These are phyloP conservation scores for Metschnikowia lochheadii DNA, from an alignment of 805 yeast species.

Conservation along the genomic window DNA sequence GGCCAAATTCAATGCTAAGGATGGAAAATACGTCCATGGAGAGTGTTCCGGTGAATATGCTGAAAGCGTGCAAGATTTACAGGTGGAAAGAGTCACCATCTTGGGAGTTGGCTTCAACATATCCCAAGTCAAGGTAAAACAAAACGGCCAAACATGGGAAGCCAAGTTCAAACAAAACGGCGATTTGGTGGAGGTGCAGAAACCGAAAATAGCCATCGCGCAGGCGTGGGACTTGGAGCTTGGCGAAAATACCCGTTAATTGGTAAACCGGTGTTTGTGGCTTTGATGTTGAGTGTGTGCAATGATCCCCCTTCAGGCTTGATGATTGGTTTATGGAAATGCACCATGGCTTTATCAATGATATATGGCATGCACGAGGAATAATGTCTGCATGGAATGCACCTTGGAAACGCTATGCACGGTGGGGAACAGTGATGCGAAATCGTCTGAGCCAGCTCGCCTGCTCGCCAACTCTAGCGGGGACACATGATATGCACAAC, in stretches of 20 bases:
- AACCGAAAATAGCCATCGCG: constrained; percentile 8
- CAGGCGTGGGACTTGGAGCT: constrained; percentile 9
- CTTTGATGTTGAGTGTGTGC: too few species aligned
- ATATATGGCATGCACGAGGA: background rate
- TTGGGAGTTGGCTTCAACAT: constrained; percentile 30
- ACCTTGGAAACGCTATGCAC: background rate
- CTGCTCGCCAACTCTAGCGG: background rate
- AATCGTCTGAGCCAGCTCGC: too few species aligned
- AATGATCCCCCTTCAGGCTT: too few species aligned
- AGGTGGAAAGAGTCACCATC: constrained; percentile 53
- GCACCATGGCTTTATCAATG: too few species aligned
- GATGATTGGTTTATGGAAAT: too few species aligned
- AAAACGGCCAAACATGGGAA: constrained; percentile 36
- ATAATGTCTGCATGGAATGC: background rate
- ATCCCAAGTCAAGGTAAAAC: constrained; percentile 28
- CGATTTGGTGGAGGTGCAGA: constrained; percentile 6
- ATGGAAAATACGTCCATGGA: constrained; percentile 6
- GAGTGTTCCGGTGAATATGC: constrained; percentile 8
- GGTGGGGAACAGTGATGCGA: background rate
- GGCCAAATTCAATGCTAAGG: constrained; percentile 31
- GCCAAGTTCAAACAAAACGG: constrained; percentile 17
- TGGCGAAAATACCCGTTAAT: background rate
- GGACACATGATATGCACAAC: background rate
- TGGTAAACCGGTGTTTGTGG: too few species aligned
- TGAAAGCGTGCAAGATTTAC: constrained; percentile 29